Evolutionary conservation across 1,139 yeast genomes (phyloP).

Genomic region (Taphrina sp.): DNA sequence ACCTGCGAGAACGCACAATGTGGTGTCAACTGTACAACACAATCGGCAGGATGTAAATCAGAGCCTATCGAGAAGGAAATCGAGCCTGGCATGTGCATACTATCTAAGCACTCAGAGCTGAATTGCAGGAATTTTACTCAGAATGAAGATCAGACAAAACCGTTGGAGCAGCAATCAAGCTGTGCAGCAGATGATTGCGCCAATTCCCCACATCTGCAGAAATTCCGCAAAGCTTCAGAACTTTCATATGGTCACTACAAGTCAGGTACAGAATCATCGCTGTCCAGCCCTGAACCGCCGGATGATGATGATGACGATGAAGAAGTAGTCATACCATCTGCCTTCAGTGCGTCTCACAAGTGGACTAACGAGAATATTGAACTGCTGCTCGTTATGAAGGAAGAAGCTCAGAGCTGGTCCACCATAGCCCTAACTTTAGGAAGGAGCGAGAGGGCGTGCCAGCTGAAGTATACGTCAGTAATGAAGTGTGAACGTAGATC

Average conservation of each 20-base stretch:
- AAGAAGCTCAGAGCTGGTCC: not conserved
- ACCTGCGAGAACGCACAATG: no score
- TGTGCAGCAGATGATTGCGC: not conserved
- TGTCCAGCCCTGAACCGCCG: not conserved
- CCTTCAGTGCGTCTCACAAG: conserved; percentile 2
- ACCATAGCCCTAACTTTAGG: conserved; percentile 7
- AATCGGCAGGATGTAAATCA: no score
- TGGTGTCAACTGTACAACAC: no score
- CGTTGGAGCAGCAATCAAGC: not conserved
- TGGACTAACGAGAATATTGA: conserved; percentile 10
- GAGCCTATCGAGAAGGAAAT: no score
- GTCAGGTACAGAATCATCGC: not conserved
- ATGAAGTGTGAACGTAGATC: not conserved
- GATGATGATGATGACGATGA: not conserved
- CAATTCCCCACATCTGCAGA: no score
- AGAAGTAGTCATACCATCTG: not conserved
- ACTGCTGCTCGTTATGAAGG: not conserved
- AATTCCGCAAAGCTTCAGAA: not conserved
- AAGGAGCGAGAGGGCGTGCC: conserved; percentile 15
- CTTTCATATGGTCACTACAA: no score
- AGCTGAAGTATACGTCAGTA: conserved; percentile 1
- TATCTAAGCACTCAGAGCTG: no score
- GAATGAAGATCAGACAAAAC: not conserved
- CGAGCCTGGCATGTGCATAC: no score
- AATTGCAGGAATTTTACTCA: no score